Conservation (phyloP, 352 stramenopile species). For the Thalassiosira gravida region DNA sequence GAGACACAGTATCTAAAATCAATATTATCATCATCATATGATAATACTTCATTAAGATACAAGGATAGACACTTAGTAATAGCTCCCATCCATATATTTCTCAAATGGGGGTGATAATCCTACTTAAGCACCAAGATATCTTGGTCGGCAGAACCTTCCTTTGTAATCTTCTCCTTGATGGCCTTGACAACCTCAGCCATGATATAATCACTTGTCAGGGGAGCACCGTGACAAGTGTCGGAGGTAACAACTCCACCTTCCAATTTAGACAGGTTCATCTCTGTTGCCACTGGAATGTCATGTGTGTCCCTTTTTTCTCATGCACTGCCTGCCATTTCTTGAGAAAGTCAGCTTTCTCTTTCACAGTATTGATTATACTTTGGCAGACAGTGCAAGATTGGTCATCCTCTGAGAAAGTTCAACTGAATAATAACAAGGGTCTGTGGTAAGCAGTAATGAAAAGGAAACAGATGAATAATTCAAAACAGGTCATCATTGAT, state of each 20-base stretch:
- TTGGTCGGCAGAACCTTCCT: neutral
- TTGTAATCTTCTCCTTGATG: neutral
- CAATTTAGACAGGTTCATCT: slow-evolving; percentile 21
- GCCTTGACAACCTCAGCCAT: neutral
- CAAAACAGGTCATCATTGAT: neutral
- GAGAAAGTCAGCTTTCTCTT: neutral
- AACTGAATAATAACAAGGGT: slow-evolving; percentile 25
- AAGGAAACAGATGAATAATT: neutral
- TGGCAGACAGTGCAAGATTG: slow-evolving; percentile 3
- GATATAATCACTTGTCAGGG: neutral
- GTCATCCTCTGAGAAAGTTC: slow-evolving; percentile 18
- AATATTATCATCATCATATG: slow-evolving; percentile 11
- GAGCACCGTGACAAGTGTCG: slow-evolving; percentile 26
- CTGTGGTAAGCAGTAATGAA: no score
- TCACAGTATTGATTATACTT: slow-evolving; percentile 4
- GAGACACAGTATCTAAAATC: slow-evolving; percentile 17
- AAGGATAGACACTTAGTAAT: slow-evolving; percentile 18
- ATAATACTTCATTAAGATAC: slow-evolving; percentile 1
- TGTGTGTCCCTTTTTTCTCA: neutral
- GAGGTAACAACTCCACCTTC: neutral
- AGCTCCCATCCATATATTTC: slow-evolving; percentile 32
- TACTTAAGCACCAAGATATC: neutral
- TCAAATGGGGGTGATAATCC: slow-evolving; percentile 19
- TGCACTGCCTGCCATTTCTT: slow-evolving; percentile 3
- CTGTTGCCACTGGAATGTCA: slow-evolving; percentile 22